Percentiles rank a stretch among this genome's conserved stretches.
Conservation (phyloP, 2,329 filamentous ascomycete genomes). For the Penicillium digitatum region DNA sequence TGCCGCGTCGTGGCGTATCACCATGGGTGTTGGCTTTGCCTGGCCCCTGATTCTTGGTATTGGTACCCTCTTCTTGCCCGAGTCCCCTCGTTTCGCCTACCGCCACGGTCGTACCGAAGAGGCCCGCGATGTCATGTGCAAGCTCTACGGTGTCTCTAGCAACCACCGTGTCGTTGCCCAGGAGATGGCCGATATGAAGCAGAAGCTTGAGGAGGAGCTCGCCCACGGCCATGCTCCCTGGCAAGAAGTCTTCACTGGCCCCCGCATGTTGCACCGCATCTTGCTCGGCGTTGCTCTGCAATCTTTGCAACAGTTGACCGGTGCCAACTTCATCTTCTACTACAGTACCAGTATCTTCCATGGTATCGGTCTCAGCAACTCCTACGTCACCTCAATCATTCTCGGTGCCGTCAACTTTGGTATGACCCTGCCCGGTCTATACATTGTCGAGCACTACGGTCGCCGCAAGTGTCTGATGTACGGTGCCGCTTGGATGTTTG, state of each 20-base stretch:
- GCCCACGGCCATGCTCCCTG: slow-evolving; percentile 40
- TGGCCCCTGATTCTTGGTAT: slow-evolving; percentile 54
- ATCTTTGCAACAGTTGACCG: slow-evolving; percentile 48
- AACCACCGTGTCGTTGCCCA: slow-evolving; percentile 54
- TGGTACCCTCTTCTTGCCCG: slow-evolving; percentile 55
- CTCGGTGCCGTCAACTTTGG: slow-evolving; percentile 65
- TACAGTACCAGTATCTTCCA: slow-evolving; percentile 60
- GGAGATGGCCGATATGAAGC: slow-evolving; percentile 57
- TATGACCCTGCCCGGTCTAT: slow-evolving; percentile 64
- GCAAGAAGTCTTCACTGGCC: slow-evolving; percentile 47
- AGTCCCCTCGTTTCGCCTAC: slow-evolving; percentile 58
- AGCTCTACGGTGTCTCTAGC: slow-evolving; percentile 53
- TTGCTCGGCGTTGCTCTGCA: slow-evolving; percentile 46
- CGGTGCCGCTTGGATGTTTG: slow-evolving; percentile 64
- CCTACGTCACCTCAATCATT: slow-evolving; percentile 65
- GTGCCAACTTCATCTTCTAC: slow-evolving; percentile 52
- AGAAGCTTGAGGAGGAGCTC: slow-evolving; percentile 55
- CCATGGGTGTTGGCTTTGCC: slow-evolving; percentile 57
- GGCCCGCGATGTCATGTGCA: slow-evolving; percentile 52
- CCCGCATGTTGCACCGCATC: slow-evolving; percentile 47
- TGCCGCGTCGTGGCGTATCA: slow-evolving; percentile 49
- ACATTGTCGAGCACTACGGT: slow-evolving; percentile 65
- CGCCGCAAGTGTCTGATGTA: slow-evolving; percentile 64
- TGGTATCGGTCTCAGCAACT: slow-evolving; percentile 62
- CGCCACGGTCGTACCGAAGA: slow-evolving; percentile 51